Evolutionary conservation across 208 protist species (phyloP).

Genomic region (Borovskyia barvae): DNA sequence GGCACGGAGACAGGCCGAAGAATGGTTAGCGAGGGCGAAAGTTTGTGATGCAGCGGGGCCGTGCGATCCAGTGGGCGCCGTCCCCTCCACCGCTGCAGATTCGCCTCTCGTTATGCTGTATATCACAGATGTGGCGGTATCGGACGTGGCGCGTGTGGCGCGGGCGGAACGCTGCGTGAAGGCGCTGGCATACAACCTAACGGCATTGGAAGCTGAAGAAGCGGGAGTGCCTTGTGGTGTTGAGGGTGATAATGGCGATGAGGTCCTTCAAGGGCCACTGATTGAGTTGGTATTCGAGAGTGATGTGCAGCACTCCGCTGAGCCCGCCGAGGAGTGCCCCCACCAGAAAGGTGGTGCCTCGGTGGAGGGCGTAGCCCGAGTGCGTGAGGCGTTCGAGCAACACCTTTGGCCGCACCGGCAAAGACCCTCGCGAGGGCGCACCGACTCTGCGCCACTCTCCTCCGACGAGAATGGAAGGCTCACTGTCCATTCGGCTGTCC

Average conservation of each 20-base stretch:
- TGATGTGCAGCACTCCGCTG: background rate
- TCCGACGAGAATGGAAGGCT: no score
- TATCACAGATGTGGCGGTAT: conserved; percentile 12
- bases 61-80: no score
- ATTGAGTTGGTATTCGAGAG: conserved; percentile 39
- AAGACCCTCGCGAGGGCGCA: background rate
- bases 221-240: conserved; percentile 1
- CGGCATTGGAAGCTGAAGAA: background rate
- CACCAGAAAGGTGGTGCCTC: no score
- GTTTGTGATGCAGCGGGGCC: background rate
- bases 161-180: conserved; percentile 5
- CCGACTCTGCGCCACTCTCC: no score
- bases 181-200: background rate
- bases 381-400: conserved; percentile 57
- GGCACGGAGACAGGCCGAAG: background rate
- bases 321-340: no score
- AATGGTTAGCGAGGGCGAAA: background rate
- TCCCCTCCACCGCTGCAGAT: conserved; percentile 1
- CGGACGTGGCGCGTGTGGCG: conserved; percentile 1
- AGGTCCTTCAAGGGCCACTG: background rate
- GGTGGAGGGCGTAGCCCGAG: conserved; percentile 23
- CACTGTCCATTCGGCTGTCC: no score
- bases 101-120: conserved; percentile 20
- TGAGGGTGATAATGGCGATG: background rate
- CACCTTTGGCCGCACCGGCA: conserved; percentile 50